Base-by-base conservation (phyloP, 2,329 filamentous ascomycete species). In the Xylaria digitata region DNA sequence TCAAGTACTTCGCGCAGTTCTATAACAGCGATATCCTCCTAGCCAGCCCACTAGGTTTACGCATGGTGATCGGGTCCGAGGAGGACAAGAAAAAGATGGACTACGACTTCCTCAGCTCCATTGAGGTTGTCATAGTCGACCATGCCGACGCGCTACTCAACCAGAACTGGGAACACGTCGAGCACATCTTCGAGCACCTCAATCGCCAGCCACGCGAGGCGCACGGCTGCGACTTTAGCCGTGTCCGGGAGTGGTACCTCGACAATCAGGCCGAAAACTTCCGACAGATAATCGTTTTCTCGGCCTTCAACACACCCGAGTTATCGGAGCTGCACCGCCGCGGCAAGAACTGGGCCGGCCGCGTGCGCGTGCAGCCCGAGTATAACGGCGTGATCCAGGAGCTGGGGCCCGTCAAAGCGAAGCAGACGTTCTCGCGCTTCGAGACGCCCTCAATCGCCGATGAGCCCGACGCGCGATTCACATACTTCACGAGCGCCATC, bases 121-220 rank as follows among this genome's bases (percentile, higher is more conserved):
- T 99, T 74, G 96, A 99, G 80, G 80, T 99, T 58, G 89, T 96
- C 37, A 85, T 98, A 53, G 85, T 97, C 67, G 96, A 99, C 78
- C 94, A 98, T 80, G 91, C 93, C 13, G 94, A 98, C 79, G 94
- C 94, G 0, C 87, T 97, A 48, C 87, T 97, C 8, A 97, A 97
- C 94, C 96, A 99, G 79, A 98, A 97, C 78, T 98, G 95, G 94
- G 94, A 97, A 75, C 95, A 99, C 77, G 88, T 97, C 67, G 92
- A 96, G 78, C 92, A 92, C 77, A 92, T 97, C 73, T 94, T 98
- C 75, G 89, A 93, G 69, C 93, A 97, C 78, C 86, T 99, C 69
- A 99, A 99, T 78, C 85, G 92, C 23, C 93, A 97, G 74, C 95
- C 96, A 43, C 93, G 91, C 75, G 92, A 97, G 73, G 88, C 93